Conservation (phyloP, 1,284 basidiomycete species). For the Malassezia yamatoensis region DNA sequence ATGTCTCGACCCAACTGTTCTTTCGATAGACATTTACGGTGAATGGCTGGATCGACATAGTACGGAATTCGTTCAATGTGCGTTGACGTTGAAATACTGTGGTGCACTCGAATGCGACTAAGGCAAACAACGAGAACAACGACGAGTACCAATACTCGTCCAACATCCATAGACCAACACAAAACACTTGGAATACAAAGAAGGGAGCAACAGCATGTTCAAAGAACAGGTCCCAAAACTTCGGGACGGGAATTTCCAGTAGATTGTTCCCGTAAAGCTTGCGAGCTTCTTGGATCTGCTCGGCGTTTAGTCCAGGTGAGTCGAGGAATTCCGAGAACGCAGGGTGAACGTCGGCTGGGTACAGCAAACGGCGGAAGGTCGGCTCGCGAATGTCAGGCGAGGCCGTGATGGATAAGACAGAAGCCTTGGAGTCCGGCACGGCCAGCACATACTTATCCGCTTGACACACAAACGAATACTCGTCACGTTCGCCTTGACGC, state of each 20-base stretch:
- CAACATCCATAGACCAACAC: constrained; percentile 47
- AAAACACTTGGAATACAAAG: constrained; percentile 48
- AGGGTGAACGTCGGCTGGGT: constrained; percentile 70
- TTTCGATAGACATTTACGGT: constrained; percentile 39
- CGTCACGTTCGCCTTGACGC: constrained; percentile 39
- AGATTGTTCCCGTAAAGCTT: constrained; percentile 41
- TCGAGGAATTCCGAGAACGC: constrained; percentile 61
- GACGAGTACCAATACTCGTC: constrained; percentile 48
- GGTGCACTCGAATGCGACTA: constrained; percentile 46
- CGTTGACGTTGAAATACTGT: constrained; percentile 45
- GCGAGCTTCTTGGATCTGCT: constrained; percentile 27
- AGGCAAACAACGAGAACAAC: constrained; percentile 47
- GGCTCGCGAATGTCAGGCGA: constrained; percentile 51
- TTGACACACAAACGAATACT: constrained; percentile 89
- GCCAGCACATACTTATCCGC: constrained; percentile 81
- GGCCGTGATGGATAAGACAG: constrained; percentile 30
- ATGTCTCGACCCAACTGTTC: constrained; percentile 34
- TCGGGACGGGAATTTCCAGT: constrained; percentile 44
- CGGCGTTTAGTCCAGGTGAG: constrained; percentile 52
- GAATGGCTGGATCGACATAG: constrained; percentile 48
- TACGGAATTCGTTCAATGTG: constrained; percentile 46
- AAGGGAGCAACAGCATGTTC: constrained; percentile 48
- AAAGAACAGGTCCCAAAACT: constrained; percentile 42
- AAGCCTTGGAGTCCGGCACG: constrained; percentile 47
- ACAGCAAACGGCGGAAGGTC: constrained; percentile 72